phyloP scores from a whole-genome alignment of 208 protist species.

The Blastocrithidia nonstop region DNA sequence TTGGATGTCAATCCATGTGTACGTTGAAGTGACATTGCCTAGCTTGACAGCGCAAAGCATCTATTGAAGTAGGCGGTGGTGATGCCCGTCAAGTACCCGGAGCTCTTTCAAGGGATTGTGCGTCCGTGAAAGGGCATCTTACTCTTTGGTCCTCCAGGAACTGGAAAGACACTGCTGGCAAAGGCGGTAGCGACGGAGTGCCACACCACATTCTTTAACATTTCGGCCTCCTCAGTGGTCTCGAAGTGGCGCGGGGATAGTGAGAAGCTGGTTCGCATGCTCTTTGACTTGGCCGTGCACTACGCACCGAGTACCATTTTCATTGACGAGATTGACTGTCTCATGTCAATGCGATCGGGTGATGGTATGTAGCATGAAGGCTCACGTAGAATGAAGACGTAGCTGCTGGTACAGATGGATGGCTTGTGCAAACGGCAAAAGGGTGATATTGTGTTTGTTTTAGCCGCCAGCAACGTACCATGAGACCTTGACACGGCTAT shows the following conservation, averaged over 20 bases:
- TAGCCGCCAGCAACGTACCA: slow-evolving; percentile 87
- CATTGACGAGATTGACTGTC: slow-evolving; percentile 99
- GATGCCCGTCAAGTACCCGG: slow-evolving; percentile 83
- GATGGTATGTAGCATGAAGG: slow-evolving; percentile 90
- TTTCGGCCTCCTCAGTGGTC: slow-evolving; percentile 91
- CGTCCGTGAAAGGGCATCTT: slow-evolving; percentile 94
- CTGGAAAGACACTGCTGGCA: slow-evolving; percentile 96
- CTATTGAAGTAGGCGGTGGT: slow-evolving; percentile 89
- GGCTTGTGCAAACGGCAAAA: slow-evolving; percentile 64
- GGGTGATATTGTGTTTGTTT: slow-evolving; percentile 81
- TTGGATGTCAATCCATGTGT: slow-evolving; percentile 81
- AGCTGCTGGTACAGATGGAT: slow-evolving; percentile 89
- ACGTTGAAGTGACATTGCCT: slow-evolving; percentile 84
- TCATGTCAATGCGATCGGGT: slow-evolving; percentile 88
- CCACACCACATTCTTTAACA: slow-evolving; percentile 98
- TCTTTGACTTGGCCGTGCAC: slow-evolving; percentile 88
- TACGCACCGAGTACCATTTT: slow-evolving; percentile 96
- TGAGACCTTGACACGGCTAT: slow-evolving; percentile 90
- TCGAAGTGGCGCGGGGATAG: slow-evolving; percentile 97
- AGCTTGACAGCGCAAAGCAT: slow-evolving; percentile 83
- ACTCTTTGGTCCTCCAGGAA: slow-evolving; percentile 94
- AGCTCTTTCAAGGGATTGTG: slow-evolving; percentile 84
- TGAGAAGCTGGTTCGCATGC: slow-evolving; percentile 93
- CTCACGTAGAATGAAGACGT: slow-evolving; percentile 87
- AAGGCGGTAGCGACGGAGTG: slow-evolving; percentile 94